Percentiles rank a stretch among this genome's conserved stretches.
Evolutionary conservation across 352 stramenopile species (phyloP).

Genomic region (Pythium chondricola): DNA sequence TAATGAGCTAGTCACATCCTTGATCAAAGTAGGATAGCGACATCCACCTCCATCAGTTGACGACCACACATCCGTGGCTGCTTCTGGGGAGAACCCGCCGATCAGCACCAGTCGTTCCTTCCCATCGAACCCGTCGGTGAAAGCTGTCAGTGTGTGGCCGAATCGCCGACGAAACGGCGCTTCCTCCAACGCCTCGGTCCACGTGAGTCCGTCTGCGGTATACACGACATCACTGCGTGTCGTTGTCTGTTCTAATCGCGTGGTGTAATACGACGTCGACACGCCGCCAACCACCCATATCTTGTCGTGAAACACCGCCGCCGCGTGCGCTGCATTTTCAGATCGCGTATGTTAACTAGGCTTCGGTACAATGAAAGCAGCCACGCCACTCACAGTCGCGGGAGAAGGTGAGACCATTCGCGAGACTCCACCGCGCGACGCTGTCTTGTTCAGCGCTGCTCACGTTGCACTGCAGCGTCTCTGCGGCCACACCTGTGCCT

Average conservation of each 20-base stretch:
- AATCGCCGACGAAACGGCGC: conserved; percentile 65
- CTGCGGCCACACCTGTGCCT: not conserved
- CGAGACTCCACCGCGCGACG: conserved; percentile 43
- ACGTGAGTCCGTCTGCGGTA: conserved; percentile 48
- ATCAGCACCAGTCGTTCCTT: conserved; percentile 53
- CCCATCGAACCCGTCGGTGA: conserved; percentile 41
- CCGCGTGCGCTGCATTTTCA: conserved; percentile 45
- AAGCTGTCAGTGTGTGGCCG: conserved; percentile 63
- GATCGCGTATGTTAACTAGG: not conserved
- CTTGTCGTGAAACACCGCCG: conserved; percentile 43
- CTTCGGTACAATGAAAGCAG: not conserved
- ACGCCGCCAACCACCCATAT: conserved; percentile 74
- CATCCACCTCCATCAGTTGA: conserved; percentile 51
- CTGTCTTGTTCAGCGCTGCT: conserved; percentile 34
- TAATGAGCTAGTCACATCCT: too few species aligned
- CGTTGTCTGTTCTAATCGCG: conserved; percentile 58
- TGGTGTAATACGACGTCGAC: conserved; percentile 71
- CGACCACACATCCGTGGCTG: conserved; percentile 71
- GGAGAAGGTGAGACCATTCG: conserved; percentile 49
- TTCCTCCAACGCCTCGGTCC: conserved; percentile 65
- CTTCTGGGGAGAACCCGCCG: conserved; percentile 68
- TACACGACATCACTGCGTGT: conserved; percentile 59
- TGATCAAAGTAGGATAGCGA: too few species aligned
- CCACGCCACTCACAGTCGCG: conserved; percentile 41
- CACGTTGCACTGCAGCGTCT: conserved; percentile 39